Evolutionary conservation across 2,329 filamentous ascomycete genomes (phyloP), one percentile per base, ranked within the genome.

Genomic region (Coleophoma cylindrospora): DNA sequence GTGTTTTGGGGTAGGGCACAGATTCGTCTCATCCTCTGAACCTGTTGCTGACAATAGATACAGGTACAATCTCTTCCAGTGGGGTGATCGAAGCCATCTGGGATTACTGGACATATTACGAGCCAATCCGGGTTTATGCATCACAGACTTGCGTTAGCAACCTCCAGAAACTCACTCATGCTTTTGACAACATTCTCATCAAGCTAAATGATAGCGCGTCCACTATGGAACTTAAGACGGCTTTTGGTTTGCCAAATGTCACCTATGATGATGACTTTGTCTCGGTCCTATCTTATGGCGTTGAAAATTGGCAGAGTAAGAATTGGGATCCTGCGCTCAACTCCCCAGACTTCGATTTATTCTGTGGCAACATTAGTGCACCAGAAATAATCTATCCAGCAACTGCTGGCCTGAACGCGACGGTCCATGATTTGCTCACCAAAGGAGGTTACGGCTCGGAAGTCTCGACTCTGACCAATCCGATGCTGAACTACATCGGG

Each of bases 31-130:
- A 27, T 3, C 27, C 9, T 27, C 27, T 10, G 9, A 27, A 6
- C 19, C 27, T 27, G 7, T 27, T 27, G 27, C 13, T 22, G 14
- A 19, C 14, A 13, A 15, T 13, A 15, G 12, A 27, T 47, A 19
- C 41, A 59, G 58, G 80, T 8, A 80, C 85, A 4, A 92, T 95
- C 45, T 85, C 87, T 0, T 91, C 87, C 0, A 92, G 87, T 0
- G 90, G 87, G 1, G 88, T 94, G 1, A 88, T 87, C 0, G 79
- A 81, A 52, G 88, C 88, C 3, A 86, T 94, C 49, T 83, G 81
- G 56, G 87, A 94, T 58, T 92, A 84, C 67, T 92, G 87, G 59
- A 67, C 77, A 55, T 84, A 84, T 60, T 83, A 74, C 58, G 79
- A 81, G 60, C 76, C 81, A 0, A 73, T 83, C 49, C 72, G 79